phyloP scores from a whole-genome alignment of 139 green algal species.

The Pseudopediastrum boryanum region DNA sequence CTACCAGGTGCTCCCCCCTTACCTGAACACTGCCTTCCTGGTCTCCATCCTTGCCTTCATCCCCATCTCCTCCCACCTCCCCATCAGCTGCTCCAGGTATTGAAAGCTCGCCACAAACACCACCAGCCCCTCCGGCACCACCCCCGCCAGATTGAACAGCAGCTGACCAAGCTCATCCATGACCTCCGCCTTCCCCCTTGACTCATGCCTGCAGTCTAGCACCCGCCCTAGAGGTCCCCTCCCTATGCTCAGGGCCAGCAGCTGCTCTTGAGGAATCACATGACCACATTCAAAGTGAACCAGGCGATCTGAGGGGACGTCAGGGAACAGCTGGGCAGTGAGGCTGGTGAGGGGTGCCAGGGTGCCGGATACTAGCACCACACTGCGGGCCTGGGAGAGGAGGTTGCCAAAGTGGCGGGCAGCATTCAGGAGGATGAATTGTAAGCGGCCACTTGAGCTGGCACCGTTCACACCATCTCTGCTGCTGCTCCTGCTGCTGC shows the following conservation, averaged over 20 bases:
- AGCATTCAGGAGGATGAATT: conserved; percentile 93
- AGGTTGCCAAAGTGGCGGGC: conserved; percentile 74
- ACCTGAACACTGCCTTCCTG: conserved; percentile 59
- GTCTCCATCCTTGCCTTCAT: conserved; percentile 51
- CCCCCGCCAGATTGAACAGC: conserved; percentile 73
- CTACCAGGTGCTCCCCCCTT: background rate
- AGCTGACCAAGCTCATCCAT: conserved; percentile 76
- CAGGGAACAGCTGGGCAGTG: conserved; percentile 70
- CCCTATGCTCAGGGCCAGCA: conserved; percentile 70
- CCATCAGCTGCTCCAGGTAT: conserved; percentile 61
- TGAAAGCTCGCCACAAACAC: conserved; percentile 93
- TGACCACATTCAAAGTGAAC: conserved; percentile 88
- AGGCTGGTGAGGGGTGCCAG: conserved; percentile 77
- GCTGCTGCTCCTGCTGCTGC: background rate
- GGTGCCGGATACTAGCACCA: conserved; percentile 93
- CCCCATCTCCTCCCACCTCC: conserved; percentile 64
- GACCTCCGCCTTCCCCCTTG: conserved; percentile 38
- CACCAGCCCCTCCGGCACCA: conserved; percentile 83
- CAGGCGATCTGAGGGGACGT: conserved; percentile 38
- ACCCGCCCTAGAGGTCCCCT: conserved; percentile 67
- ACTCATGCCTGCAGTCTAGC: conserved; percentile 72
- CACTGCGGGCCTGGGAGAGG: conserved; percentile 56
- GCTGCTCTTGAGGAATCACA: conserved; percentile 70
- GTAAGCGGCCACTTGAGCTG: conserved; percentile 38
- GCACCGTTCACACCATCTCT: background rate